Percentiles rank a stretch among this genome's conserved stretches.
These are phyloP conservation scores for Herpetomonas tarakana DNA, from an alignment of 208 protist genomes.

Conservation along the genomic window DNA sequence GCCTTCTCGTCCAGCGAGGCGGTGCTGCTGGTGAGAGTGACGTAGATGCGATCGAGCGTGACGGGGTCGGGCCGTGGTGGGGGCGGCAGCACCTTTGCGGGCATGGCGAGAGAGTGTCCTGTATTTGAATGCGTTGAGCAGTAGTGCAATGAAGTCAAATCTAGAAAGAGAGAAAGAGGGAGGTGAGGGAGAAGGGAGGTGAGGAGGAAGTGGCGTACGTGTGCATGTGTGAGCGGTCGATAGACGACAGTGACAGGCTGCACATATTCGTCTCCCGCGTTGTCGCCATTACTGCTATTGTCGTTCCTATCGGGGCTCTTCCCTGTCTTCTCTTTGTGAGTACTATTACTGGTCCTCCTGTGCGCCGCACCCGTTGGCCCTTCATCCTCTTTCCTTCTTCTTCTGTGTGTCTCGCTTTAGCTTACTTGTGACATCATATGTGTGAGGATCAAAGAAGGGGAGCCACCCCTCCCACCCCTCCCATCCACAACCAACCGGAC, in stretches of 20 bases:
- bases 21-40: slow-evolving; percentile 36
- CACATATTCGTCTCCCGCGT: neutral
- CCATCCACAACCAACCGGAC: neutral
- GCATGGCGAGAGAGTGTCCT: slow-evolving; percentile 13
- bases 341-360: neutral
- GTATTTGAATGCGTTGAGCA: no score
- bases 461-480: neutral
- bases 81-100: slow-evolving; percentile 33
- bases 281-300: neutral
- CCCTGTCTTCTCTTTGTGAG: neutral
- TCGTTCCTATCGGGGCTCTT: neutral
- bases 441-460: neutral
- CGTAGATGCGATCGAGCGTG: slow-evolving; percentile 80
- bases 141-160: no score
- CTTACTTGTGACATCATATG: neutral
- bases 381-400: slow-evolving; percentile 6
- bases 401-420: slow-evolving; percentile 9
- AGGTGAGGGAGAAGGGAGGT: neutral
- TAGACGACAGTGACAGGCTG: no score
- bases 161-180: slow-evolving; percentile 2
- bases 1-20: slow-evolving; percentile 45
- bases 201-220: no score
- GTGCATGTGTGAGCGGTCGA: no score
- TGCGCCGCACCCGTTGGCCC: no score
- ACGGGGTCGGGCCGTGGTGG: slow-evolving; percentile 78